Percentiles rank a stretch among this genome's conserved stretches.
phyloP scores from a whole-genome alignment of 345 rosid species.

The Moricandia arvensis region DNA sequence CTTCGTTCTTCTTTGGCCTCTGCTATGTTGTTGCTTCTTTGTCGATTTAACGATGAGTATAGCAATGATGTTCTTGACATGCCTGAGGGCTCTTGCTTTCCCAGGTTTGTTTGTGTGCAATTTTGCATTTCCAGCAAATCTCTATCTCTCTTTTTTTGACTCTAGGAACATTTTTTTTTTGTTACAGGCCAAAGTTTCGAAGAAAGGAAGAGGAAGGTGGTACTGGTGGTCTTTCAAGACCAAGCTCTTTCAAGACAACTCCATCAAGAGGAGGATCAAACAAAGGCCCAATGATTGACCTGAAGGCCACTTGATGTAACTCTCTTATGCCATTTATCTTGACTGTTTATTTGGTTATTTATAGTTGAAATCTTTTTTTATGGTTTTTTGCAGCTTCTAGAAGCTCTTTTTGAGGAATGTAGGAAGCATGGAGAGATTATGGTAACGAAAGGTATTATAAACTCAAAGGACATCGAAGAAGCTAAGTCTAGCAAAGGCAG shows the following conservation, averaged over 20 bases:
- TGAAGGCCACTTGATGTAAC: conserved; percentile 80
- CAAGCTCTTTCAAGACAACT: conserved; percentile 51
- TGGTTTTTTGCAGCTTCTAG: conserved; percentile 54
- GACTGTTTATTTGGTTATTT: not conserved
- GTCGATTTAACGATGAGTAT: conserved; percentile 92
- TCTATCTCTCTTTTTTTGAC: not conserved
- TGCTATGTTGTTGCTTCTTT: conserved; percentile 77
- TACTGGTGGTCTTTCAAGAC: conserved; percentile 45
- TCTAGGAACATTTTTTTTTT: not conserved
- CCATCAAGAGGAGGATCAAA: conserved; percentile 57
- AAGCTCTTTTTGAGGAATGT: conserved; percentile 60
- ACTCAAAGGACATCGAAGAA: conserved; percentile 72
- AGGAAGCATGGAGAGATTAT: conserved; percentile 55
- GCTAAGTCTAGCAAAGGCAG: conserved; percentile 65
- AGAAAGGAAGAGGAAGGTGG: conserved; percentile 31
- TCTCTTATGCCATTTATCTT: not conserved
- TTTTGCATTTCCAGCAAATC: conserved; percentile 1
- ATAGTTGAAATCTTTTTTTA: not conserved
- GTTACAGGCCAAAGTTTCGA: conserved; percentile 55
- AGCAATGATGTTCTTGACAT: conserved; percentile 88
- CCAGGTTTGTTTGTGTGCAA: conserved; percentile 43
- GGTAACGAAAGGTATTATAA: conserved; percentile 71
- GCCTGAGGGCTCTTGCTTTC: conserved; percentile 96
- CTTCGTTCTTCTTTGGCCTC: conserved; percentile 84
- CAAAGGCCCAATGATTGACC: conserved; percentile 52